phyloP scores from a whole-genome alignment of 2,329 filamentous ascomycete genomes.

The Penicillium sp. region DNA sequence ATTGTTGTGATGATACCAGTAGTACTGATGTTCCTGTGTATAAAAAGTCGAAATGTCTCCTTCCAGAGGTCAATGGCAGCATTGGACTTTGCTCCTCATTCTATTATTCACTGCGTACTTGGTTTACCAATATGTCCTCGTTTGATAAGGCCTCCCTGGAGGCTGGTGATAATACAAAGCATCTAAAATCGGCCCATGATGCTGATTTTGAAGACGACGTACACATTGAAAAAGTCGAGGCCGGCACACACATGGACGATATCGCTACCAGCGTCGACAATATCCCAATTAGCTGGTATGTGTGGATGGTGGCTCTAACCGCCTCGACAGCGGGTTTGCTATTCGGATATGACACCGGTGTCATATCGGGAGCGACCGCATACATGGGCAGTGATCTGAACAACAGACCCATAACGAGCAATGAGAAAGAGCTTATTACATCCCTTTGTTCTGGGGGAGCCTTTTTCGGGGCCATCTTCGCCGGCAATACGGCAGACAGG shows the following conservation, averaged over 20 bases:
- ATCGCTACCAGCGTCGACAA: conserved; percentile 5
- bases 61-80: background rate
- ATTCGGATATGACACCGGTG: conserved; percentile 50
- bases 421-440: conserved; percentile 54
- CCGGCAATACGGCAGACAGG: conserved; percentile 38
- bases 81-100: background rate
- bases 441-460: conserved; percentile 54
- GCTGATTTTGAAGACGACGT: conserved; percentile 1
- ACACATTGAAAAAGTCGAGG: conserved; percentile 10
- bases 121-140: background rate
- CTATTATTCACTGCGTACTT: background rate
- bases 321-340: conserved; percentile 34
- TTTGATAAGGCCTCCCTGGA: background rate
- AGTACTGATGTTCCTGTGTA: background rate
- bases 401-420: conserved; percentile 38
- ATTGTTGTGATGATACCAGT: background rate
- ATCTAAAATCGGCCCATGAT: background rate
- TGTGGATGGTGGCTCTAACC: conserved; percentile 41
- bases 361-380: conserved; percentile 49
- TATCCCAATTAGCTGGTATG: conserved; percentile 36
- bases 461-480: conserved; percentile 46
- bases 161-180: background rate
- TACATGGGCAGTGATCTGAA: conserved; percentile 37
- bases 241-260: conserved; percentile 17
- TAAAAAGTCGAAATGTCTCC: background rate